These are phyloP conservation scores for Acacia melanoxylon DNA, from an alignment of 306 rosid genomes.

Conservation along the genomic window DNA sequence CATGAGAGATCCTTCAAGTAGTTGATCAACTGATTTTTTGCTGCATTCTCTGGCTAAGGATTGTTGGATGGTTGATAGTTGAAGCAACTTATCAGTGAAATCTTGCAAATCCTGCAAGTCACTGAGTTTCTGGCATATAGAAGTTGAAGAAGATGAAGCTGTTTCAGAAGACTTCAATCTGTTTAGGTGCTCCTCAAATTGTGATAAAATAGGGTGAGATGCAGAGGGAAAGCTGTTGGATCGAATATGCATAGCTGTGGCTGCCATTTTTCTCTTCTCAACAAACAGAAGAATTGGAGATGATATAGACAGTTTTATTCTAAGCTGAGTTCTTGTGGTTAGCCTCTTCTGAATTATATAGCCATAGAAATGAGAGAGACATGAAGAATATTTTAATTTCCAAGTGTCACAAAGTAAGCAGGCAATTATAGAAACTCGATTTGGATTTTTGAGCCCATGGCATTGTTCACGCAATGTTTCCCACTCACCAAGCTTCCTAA, in stretches of 20 bases:
- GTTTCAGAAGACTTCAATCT: slow-evolving; percentile 38
- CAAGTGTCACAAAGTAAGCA: slow-evolving; percentile 28
- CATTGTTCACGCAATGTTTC: slow-evolving; percentile 30
- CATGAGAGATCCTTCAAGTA: neutral
- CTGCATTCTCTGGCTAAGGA: slow-evolving; percentile 31
- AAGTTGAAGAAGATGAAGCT: neutral
- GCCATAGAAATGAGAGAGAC: slow-evolving; percentile 18
- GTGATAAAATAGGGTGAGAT: slow-evolving; percentile 37
- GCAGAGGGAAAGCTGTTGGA: slow-evolving; percentile 33
- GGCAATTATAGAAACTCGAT: neutral
- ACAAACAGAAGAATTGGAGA: neutral
- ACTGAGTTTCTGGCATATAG: slow-evolving; percentile 25
- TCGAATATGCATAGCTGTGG: slow-evolving; percentile 33
- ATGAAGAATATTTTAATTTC: slow-evolving; percentile 10
- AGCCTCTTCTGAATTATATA: slow-evolving; percentile 28
- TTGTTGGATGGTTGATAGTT: slow-evolving; percentile 29
- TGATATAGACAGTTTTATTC: neutral
- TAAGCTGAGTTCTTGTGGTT: slow-evolving; percentile 3
- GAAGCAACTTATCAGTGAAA: slow-evolving; percentile 31
- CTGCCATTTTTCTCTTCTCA: slow-evolving; percentile 34
- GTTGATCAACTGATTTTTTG: neutral
- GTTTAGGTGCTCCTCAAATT: slow-evolving; percentile 32
- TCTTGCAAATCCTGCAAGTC: slow-evolving; percentile 41
- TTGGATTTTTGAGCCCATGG: slow-evolving; percentile 2
- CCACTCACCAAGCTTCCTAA: slow-evolving; percentile 31